Base-by-base conservation (phyloP, 495 filamentous ascomycete genomes). In the Staphylotrichum longicolle region DNA sequence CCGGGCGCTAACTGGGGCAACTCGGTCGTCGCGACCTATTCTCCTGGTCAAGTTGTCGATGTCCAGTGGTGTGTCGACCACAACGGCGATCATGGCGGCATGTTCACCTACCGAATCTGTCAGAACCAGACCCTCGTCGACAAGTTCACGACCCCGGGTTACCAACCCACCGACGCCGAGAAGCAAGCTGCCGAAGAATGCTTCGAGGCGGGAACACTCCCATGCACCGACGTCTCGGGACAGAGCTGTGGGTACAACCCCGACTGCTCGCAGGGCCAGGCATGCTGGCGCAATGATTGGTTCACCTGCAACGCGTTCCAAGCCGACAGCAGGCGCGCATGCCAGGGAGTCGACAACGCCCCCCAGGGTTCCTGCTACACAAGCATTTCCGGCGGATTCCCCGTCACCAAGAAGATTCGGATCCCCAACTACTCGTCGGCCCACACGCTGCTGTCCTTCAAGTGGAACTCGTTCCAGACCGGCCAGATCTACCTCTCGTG, bases 21-120 rank as follows among this genome's bases (percentile, higher is more conserved):
- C 15, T 40, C 66, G 0, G 66, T 75, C 0, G 80, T 83, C 0
- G 76, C 70, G 3, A 79, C 73, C 0, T 85, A 82, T 68, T 69
- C 67, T 6, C 70, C 78, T 0, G 78, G 79, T n/a, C 67, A 81
- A 3, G 58, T 70, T 5, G 68, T 83, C 11, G 75, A 80, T 32
- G 80, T 85, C 5, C 66, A 82, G 68, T 85, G 82, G 81, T 85
- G 82, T 58, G 78, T 83, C 32, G 82, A 85, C 63, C 63, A 82
- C 72, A 85, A 83, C 70, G 82, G 82, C 1, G 82, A 85, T 68
- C 82, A 85, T 66, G 81, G 82, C 37, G 82, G 82, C 66, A 83
- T 85, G 81, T 85, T 83, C 68, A 70, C 73, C 49, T 85, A 83
- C 72, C 79, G 82, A 2, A 77, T 85, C 58, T 85, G 82, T 69